Evolutionary conservation across 2,329 filamentous ascomycete genomes (phyloP).

Genomic region (Calonectria pteridis): DNA sequence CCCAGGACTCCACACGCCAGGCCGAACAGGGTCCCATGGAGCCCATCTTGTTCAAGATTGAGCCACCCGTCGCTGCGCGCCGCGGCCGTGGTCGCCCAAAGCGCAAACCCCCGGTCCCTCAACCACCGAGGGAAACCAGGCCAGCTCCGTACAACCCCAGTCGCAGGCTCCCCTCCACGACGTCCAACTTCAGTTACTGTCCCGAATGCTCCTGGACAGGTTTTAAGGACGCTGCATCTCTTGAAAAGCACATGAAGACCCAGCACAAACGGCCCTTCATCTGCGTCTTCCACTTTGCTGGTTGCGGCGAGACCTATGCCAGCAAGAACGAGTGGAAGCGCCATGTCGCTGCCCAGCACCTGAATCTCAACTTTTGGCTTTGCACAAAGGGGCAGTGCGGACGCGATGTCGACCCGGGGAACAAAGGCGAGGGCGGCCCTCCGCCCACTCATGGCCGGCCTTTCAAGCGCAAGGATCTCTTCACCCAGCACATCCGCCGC

Average conservation of each 20-base stretch:
- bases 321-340: slow-evolving; percentile 97
- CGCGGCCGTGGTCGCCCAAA: slow-evolving; percentile 31
- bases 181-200: slow-evolving; percentile 26
- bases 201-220: slow-evolving; percentile 29
- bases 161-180: slow-evolving; percentile 24
- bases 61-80: background rate
- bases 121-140: slow-evolving; percentile 28
- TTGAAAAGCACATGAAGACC: slow-evolving; percentile 64
- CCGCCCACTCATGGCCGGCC: slow-evolving; percentile 57
- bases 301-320: slow-evolving; percentile 78
- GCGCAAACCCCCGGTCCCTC: slow-evolving; percentile 15
- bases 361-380: slow-evolving; percentile 79
- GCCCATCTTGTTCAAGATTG: background rate
- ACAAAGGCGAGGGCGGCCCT: slow-evolving; percentile 58
- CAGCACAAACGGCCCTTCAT: slow-evolving; percentile 73
- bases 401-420: slow-evolving; percentile 45
- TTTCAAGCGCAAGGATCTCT: slow-evolving; percentile 94
- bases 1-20: background rate
- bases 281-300: slow-evolving; percentile 84
- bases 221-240: slow-evolving; percentile 60
- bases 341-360: slow-evolving; percentile 84
- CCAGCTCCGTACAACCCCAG: background rate
- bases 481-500: slow-evolving; percentile 86
- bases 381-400: slow-evolving; percentile 76
- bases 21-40: background rate